Conservation (phyloP, 441 rosid species). For the Aquilaria agallochum region DNA sequence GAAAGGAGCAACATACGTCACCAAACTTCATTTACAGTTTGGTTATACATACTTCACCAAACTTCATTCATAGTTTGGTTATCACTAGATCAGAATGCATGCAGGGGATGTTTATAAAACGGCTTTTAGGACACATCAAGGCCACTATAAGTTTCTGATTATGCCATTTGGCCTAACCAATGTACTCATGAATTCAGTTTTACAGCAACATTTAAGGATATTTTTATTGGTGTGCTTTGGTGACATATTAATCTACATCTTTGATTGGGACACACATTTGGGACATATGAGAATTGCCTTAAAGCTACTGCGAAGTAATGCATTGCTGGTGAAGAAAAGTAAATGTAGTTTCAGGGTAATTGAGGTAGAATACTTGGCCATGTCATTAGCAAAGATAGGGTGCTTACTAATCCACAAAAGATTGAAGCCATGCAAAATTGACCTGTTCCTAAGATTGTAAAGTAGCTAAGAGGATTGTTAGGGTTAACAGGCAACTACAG, state of each 20-base stretch:
- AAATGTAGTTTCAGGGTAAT: background rate
- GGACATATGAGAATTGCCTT: background rate
- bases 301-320: background rate
- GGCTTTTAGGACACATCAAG: background rate
- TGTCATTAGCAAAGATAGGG: too few species aligned
- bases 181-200: background rate
- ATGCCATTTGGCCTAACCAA: background rate
- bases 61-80: background rate
- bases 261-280: background rate
- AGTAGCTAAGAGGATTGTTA: background rate
- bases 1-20: background rate
- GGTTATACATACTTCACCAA: background rate
- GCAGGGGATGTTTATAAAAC: background rate
- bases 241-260: background rate
- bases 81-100: slow-evolving; percentile 7
- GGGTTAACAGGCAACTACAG: background rate
- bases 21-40: too few species aligned
- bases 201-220: background rate
- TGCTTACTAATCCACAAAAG: background rate
- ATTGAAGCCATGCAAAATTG: background rate
- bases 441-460: background rate
- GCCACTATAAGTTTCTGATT: background rate
- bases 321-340: background rate
- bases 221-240: background rate
- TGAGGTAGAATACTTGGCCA: too few species aligned